A percentile compares a stretch with the other conserved stretches of the same genome.
Evolutionary conservation across 805 yeast genomes (phyloP).

Genomic region (Candida chauliodis): DNA sequence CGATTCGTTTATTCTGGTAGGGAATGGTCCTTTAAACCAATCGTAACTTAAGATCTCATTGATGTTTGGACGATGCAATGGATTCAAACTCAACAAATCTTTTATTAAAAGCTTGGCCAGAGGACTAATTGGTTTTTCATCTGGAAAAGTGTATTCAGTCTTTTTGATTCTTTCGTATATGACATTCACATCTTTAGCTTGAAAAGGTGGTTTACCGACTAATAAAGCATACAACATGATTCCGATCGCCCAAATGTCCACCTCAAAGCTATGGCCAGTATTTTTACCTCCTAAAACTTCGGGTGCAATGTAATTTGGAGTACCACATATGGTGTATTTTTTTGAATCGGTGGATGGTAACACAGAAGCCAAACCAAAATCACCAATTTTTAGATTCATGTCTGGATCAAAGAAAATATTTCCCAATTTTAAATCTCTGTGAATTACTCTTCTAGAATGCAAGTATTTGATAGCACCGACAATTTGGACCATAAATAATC

Average conservation of each 20-base stretch:
- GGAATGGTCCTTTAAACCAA: slow-evolving; percentile 89
- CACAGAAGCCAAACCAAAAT: slow-evolving; percentile 97
- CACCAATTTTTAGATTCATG: slow-evolving; percentile 95
- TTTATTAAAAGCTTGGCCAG: slow-evolving; percentile 72
- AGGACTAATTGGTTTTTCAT: slow-evolving; percentile 58
- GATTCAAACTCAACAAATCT: slow-evolving; percentile 73
- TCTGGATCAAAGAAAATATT: slow-evolving; percentile 91
- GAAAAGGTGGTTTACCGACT: slow-evolving; percentile 96
- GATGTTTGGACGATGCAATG: slow-evolving; percentile 75
- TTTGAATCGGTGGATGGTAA: slow-evolving; percentile 65
- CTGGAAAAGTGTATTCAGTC: slow-evolving; percentile 78
- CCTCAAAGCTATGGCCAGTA: slow-evolving; percentile 90
- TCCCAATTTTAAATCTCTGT: slow-evolving; percentile 93
- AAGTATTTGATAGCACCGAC: slow-evolving; percentile 91
- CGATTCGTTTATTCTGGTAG: slow-evolving; percentile 59
- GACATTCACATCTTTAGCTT: slow-evolving; percentile 87
- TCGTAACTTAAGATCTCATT: slow-evolving; percentile 75
- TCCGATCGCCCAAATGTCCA: slow-evolving; percentile 97
- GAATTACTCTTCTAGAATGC: slow-evolving; percentile 89
- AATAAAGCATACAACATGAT: slow-evolving; percentile 92
- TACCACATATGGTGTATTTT: slow-evolving; percentile 94
- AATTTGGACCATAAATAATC: slow-evolving; percentile 85
- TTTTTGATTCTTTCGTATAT: slow-evolving; percentile 89
- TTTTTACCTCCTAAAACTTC: slow-evolving; percentile 88
- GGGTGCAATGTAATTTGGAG: slow-evolving; percentile 98